Evolutionary conservation across 202 grass and related monocot genomes (phyloP).

Genomic region (Panicum hallii): DNA sequence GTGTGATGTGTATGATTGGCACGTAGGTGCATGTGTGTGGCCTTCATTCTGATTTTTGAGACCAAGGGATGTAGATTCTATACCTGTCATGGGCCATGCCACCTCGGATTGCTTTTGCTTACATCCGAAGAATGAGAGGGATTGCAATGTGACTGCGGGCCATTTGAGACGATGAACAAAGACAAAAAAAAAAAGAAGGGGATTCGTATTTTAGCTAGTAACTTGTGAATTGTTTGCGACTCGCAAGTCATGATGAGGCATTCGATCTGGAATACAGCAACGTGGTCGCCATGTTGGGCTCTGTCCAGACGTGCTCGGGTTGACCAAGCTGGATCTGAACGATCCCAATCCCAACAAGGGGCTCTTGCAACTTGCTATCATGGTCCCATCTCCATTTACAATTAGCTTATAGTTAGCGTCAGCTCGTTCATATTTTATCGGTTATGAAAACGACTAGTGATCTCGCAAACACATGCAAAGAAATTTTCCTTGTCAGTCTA

Average conservation of each 20-base stretch:
- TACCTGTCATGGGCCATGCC: conserved; percentile 5
- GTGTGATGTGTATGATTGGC: conserved; percentile 5
- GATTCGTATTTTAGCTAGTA: neutral
- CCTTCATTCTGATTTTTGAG: neutral
- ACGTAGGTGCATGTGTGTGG: neutral
- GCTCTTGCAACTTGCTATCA: neutral
- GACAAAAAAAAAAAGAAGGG: neutral
- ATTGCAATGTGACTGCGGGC: neutral
- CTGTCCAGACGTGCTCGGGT: neutral
- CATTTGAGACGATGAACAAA: neutral
- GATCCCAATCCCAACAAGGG: conserved; percentile 26
- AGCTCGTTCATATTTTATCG: neutral
- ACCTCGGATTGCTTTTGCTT: conserved; percentile 32
- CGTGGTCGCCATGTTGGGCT: conserved; percentile 10
- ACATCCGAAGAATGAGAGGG: conserved; percentile 29
- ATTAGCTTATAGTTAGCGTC: neutral
- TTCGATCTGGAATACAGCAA: neutral
- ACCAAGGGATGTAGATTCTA: neutral
- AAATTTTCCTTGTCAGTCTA: neutral
- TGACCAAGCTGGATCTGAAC: conserved; percentile 28
- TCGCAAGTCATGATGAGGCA: neutral
- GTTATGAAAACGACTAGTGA: neutral
- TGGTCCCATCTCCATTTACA: neutral
- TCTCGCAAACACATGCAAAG: neutral
- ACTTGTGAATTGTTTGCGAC: neutral